Conservation (phyloP, 352 stramenopile genomes). For the Globisporangium cederbergense region DNA sequence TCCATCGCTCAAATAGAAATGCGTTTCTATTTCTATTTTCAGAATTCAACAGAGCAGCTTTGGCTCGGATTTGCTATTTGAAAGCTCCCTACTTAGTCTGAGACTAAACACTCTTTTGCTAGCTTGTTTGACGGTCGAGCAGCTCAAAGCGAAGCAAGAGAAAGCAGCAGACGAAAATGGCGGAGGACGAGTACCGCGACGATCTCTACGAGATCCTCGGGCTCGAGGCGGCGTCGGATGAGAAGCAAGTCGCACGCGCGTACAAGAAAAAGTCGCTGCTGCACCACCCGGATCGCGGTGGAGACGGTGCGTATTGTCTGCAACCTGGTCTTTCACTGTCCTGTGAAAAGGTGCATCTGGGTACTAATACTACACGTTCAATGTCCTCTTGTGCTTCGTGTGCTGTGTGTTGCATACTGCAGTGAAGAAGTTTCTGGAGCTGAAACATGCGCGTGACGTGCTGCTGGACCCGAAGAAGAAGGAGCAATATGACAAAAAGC, state of each 20-base stretch:
- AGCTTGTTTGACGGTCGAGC: no score
- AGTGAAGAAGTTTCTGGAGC: constrained; percentile 83
- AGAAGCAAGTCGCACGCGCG: constrained; percentile 67
- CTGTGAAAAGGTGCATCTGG: not conserved
- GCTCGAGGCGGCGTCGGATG: constrained; percentile 57
- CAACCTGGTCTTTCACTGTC: not conserved
- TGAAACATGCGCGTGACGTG: constrained; percentile 73
- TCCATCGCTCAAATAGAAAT: constrained; percentile 8
- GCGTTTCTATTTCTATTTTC: not conserved
- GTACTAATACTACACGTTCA: not conserved
- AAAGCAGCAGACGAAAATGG: constrained; percentile 8
- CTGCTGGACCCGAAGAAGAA: constrained; percentile 80
- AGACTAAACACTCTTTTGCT: no score
- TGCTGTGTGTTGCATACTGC: constrained; percentile 1
- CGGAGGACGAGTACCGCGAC: constrained; percentile 36
- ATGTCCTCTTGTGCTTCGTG: not conserved
- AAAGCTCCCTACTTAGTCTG: not conserved
- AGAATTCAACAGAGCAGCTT: not conserved
- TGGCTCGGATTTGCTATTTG: not conserved
- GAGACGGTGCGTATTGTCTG: constrained; percentile 48
- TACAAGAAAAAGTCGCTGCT: constrained; percentile 83
- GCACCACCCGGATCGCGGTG: constrained; percentile 77
- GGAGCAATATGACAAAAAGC: constrained; percentile 76
- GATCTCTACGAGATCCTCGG: constrained; percentile 79
- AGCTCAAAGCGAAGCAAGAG: not conserved